Evolutionary conservation across 176 grass and related monocot genomes (phyloP).

Genomic region (Microstegium vimineum): DNA sequence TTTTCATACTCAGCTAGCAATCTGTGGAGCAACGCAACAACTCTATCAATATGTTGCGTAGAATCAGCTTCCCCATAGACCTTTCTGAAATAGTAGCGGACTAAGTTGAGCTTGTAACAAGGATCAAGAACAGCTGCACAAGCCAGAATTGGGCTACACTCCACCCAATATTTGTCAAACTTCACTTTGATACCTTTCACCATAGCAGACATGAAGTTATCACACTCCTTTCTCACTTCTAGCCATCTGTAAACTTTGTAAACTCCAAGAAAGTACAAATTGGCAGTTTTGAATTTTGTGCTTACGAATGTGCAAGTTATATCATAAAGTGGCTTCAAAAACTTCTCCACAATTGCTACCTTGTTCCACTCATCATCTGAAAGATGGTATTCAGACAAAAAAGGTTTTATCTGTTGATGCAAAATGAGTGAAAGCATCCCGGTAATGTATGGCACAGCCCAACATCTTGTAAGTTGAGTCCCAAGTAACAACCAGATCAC

Average conservation of each 20-base stretch:
- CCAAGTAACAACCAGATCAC: slow-evolving; percentile 15
- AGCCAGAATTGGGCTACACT: not conserved
- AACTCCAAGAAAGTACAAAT: slow-evolving; percentile 31
- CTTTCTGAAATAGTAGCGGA: slow-evolving; percentile 24
- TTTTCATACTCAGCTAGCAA: not conserved
- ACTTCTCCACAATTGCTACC: slow-evolving; percentile 20
- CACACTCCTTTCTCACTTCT: not conserved
- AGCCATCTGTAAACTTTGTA: slow-evolving; percentile 18
- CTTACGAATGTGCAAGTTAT: slow-evolving; percentile 25
- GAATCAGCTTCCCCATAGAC: slow-evolving; percentile 7
- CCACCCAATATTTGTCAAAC: slow-evolving; percentile 25
- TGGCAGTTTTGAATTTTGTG: slow-evolving; percentile 9
- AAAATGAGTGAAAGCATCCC: slow-evolving; percentile 23
- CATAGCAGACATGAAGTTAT: slow-evolving; percentile 23
- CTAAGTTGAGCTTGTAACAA: slow-evolving; percentile 28
- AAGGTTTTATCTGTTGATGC: slow-evolving; percentile 8
- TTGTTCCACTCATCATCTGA: slow-evolving; percentile 13
- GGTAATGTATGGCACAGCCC: not conserved
- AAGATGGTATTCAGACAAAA: slow-evolving; percentile 1
- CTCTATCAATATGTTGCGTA: slow-evolving; percentile 6
- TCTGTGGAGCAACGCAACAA: slow-evolving; percentile 1
- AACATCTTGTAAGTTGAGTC: slow-evolving; percentile 39
- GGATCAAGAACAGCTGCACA: slow-evolving; percentile 21
- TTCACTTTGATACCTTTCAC: slow-evolving; percentile 15
- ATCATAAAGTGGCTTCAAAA: slow-evolving; percentile 26